Evolutionary conservation across 768 basidiomycete genomes (phyloP), one percentile per base, ranked within the genome.

Genomic region (Coprinopsis sp.): DNA sequence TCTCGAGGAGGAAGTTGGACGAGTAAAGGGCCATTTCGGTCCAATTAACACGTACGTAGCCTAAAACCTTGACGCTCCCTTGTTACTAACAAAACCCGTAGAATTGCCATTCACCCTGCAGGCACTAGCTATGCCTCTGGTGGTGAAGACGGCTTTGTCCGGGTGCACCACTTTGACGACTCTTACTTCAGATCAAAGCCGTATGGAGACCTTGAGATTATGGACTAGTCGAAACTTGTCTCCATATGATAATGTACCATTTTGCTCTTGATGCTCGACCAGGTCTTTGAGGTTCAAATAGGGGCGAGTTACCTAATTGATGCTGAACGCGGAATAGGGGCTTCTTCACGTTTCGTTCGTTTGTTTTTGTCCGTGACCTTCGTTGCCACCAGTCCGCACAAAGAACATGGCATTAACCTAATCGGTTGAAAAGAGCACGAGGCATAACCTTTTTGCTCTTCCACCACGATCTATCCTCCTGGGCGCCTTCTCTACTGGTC

Each of bases 1-100:
- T 29, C 88, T 95, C 57, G 93, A 95, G 66, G 93, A 96, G 71
- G 95, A 98, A 64, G 87, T 98, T 44, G 93, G 95, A 14, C 82
- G 94, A 10, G 94, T 99, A 33, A 94, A 93, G 64, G 96, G 96
- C 11, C 95, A 98, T 65, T 99, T 98, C 60, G 91, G 91, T 7
- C 91, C 92, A 33, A 84, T 94, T 67, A 94, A 95, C 67, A 93
- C 92, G 93, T 96, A 58, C 55, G 91, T 81, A 18, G 22, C 30
- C 19, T 33, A 11, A 28, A 27, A 10, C 28, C 43, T n/a, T 29
- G 10, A 21, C 43, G 23, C n/a, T 18, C 18, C 33, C 22, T 40
- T 22, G 18, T n/a, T 39, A 44, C 37, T 22, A 22, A 19, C 49
- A 14, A 41, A 52, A 23, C 54, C 42, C 44, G 36, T 46, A 98